phyloP scores from a whole-genome alignment of 148 eudicot species.

The Pharnaceum exiguum region DNA sequence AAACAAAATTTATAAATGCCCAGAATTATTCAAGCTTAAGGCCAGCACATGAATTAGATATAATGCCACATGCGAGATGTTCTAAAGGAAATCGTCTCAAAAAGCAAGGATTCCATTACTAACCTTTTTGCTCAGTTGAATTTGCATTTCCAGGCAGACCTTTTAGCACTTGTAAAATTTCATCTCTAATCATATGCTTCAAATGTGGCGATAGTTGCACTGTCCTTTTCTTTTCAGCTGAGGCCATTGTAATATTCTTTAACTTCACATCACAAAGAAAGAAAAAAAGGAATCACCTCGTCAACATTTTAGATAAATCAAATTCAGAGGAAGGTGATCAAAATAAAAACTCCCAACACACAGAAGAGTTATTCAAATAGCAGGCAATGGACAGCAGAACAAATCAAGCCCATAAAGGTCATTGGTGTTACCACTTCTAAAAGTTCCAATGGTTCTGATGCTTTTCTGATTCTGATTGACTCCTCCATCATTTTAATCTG shows the following conservation, averaged over 20 bases:
- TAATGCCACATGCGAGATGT: too few species aligned
- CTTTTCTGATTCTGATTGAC: constrained; percentile 60
- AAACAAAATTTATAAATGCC: too few species aligned
- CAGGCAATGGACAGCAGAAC: background rate
- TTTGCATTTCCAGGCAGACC: constrained; percentile 41
- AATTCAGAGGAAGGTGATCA: background rate
- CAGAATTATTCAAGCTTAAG: too few species aligned
- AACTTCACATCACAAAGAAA: constrained; percentile 38
- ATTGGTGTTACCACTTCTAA: constrained; percentile 54
- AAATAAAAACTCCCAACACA: background rate
- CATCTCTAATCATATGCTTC: constrained; percentile 55
- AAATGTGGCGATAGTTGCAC: constrained; percentile 41
- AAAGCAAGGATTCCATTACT: too few species aligned
- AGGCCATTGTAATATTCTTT: constrained; percentile 29
- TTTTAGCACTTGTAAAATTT: constrained; percentile 48
- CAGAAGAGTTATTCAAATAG: background rate
- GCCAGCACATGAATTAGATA: too few species aligned
- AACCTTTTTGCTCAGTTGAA: constrained; percentile 61
- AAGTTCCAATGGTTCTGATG: constrained; percentile 64
- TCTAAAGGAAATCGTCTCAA: too few species aligned
- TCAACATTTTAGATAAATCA: background rate
- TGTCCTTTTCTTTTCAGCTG: constrained; percentile 32
- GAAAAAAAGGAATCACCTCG: background rate
- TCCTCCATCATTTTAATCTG: constrained; percentile 84
- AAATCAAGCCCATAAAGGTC: background rate